phyloP scores from a whole-genome alignment of 1,284 basidiomycete genomes.

The Leccinum insolens region DNA sequence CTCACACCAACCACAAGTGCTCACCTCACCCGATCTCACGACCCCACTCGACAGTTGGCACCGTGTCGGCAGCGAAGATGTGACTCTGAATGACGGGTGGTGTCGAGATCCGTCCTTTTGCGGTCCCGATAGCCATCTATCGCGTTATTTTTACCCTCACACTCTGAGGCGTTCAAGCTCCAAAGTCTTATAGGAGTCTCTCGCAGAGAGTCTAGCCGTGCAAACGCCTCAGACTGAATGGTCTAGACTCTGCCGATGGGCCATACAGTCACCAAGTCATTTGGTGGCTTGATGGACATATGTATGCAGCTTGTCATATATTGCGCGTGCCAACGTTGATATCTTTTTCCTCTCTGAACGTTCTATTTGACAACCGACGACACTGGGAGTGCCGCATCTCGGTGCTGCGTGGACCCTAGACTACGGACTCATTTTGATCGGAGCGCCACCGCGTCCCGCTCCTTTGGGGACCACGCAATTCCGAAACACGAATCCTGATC shows the following conservation, averaged over 20 bases:
- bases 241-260: slow-evolving; percentile 16
- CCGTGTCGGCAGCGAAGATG: slow-evolving; percentile 16
- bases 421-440: slow-evolving; percentile 11
- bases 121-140: slow-evolving; percentile 23
- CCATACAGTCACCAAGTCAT: slow-evolving; percentile 20
- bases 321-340: neutral
- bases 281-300: slow-evolving; percentile 32
- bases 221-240: neutral
- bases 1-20: slow-evolving; percentile 14
- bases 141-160: neutral
- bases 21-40: slow-evolving; percentile 5
- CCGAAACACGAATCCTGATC: neutral
- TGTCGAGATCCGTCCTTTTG: slow-evolving; percentile 7
- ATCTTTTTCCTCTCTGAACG: slow-evolving; percentile 2
- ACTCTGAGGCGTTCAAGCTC: neutral
- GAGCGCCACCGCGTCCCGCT: slow-evolving; percentile 32
- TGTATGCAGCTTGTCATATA: slow-evolving; percentile 3
- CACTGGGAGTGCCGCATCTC: slow-evolving; percentile 12
- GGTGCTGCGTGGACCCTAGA: slow-evolving; percentile 12
- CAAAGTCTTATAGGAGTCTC: neutral
- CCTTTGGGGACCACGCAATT: slow-evolving; percentile 7
- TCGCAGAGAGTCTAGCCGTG: neutral
- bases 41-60: neutral
- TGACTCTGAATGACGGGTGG: slow-evolving; percentile 4
- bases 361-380: neutral